Base-by-base conservation (phyloP, 257 asterid genomes). In the Solanum etuberosum region DNA sequence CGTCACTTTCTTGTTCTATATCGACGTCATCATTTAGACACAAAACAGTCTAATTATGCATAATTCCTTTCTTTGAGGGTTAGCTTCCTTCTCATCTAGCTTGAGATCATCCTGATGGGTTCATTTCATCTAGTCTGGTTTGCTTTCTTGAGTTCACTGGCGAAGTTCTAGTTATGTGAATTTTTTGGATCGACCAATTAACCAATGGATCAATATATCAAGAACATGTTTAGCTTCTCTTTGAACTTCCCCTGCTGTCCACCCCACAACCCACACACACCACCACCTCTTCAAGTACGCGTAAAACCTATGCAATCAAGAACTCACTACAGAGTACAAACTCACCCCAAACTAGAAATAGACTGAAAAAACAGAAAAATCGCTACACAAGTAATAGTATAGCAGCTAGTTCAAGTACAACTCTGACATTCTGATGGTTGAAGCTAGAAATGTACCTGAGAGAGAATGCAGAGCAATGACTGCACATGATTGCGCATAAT, bases 401-500 rank as follows among this genome's bases (percentile, higher is more conserved):
- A 14, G 83, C 37, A 76, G 34, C 13, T 16, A 85, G 34, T 40
- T 40, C 38, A 9, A 74, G 13, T 74, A 70, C 15, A 34, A 72
- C 46, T 34, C 8, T 35, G 81, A 4, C 12, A 72, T 4, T 72
- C 29, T 73, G 15, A 11, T n/a, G 5, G 82, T 74, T 4, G 5
- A 74, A 85, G 34, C 25, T 13, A 42, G 34, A 38, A 29, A 40
- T 70, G 34, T 83, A 86, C 87, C 87, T 54, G 54, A n/a, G 95
- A 92, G 54, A 95, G 92, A 67, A 93, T 95, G 70, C 98, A 95
- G 16, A 92, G 91, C 76, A 95, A 93, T 54, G 98, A 95, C 76
- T 95, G 96, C 90, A 92, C 88, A 38, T 95, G 98, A 88, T 95
- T 95, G 81, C 94, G 87, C 57, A 92, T 93, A n/a, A 95, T 25